Conservation (phyloP, 352 stramenopile species). For the Plasmopara muralis region DNA sequence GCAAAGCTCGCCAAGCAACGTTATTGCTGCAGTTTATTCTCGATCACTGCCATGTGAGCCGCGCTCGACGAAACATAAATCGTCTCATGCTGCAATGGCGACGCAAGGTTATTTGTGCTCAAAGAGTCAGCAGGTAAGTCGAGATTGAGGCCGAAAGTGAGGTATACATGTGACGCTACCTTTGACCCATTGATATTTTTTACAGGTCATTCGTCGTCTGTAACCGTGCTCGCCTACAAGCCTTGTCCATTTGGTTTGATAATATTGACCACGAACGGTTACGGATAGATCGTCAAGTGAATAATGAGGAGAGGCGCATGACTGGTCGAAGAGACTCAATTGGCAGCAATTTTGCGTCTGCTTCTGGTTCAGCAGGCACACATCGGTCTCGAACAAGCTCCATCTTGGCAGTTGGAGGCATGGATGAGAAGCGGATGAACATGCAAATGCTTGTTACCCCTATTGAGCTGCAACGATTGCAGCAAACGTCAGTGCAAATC, state of each 20-base stretch:
- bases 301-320: conserved; percentile 9
- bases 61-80: conserved; percentile 66
- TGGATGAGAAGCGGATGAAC: conserved; percentile 52
- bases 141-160: neutral
- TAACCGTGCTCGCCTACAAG: conserved; percentile 44
- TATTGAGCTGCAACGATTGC: conserved; percentile 67
- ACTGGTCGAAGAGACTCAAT: conserved; percentile 13
- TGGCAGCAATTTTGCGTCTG: conserved; percentile 7
- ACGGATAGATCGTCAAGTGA: conserved; percentile 39
- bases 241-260: conserved; percentile 61
- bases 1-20: conserved; percentile 24
- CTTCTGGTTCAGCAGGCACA: conserved; percentile 16
- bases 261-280: conserved; percentile 58
- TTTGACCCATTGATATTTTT: neutral
- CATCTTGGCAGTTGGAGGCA: conserved; percentile 35
- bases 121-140: conserved; percentile 39
- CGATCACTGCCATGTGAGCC: conserved; percentile 43
- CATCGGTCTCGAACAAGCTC: conserved; percentile 11
- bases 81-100: conserved; percentile 71
- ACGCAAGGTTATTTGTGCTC: conserved; percentile 59
- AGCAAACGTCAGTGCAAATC: conserved; percentile 50
- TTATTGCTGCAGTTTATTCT: conserved; percentile 56
- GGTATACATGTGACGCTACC: neutral
- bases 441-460: conserved; percentile 78
- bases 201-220: conserved; percentile 39